phyloP scores from a whole-genome alignment of 768 basidiomycete species.

The Rhizopogon vesiculosus region DNA sequence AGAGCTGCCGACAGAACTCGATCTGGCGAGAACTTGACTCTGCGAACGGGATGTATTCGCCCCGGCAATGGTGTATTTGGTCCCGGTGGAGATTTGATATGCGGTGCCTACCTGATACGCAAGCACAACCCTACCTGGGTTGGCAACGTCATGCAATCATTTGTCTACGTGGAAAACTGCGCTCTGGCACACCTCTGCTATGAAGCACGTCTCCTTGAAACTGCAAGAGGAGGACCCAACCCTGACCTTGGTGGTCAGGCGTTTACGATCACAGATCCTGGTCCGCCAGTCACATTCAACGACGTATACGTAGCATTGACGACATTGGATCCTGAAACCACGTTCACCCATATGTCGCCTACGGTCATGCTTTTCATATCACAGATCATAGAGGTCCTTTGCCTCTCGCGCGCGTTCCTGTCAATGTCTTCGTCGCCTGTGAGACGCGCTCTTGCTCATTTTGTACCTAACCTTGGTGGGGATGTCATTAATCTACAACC shows the following conservation, averaged over 20 bases:
- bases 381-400: slow-evolving; percentile 51
- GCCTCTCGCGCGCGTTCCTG: slow-evolving; percentile 41
- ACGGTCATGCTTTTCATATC: slow-evolving; percentile 65
- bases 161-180: slow-evolving; percentile 74
- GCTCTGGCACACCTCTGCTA: slow-evolving; percentile 68
- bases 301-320: slow-evolving; percentile 55
- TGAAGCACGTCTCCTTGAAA: slow-evolving; percentile 64
- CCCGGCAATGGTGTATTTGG: slow-evolving; percentile 78
- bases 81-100: slow-evolving; percentile 67
- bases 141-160: slow-evolving; percentile 51
- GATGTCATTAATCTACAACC: slow-evolving; percentile 57
- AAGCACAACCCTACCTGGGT: slow-evolving; percentile 63
- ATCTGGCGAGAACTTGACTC: slow-evolving; percentile 21
- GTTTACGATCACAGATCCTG: slow-evolving; percentile 63
- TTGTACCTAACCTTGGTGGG: slow-evolving; percentile 42
- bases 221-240: slow-evolving; percentile 31
- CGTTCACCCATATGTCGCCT: slow-evolving; percentile 52
- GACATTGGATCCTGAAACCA: slow-evolving; percentile 52
- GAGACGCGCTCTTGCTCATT: slow-evolving; percentile 27
- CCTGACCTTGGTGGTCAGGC: slow-evolving; percentile 74
- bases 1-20: slow-evolving; percentile 35
- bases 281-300: slow-evolving; percentile 55
- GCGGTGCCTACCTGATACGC: slow-evolving; percentile 58
- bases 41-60: slow-evolving; percentile 72
- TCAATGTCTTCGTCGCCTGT: slow-evolving; percentile 24